A percentile compares a stretch with the other conserved stretches of the same genome.
phyloP scores from a whole-genome alignment of 352 stramenopile species.

The Globisporangium lucens region DNA sequence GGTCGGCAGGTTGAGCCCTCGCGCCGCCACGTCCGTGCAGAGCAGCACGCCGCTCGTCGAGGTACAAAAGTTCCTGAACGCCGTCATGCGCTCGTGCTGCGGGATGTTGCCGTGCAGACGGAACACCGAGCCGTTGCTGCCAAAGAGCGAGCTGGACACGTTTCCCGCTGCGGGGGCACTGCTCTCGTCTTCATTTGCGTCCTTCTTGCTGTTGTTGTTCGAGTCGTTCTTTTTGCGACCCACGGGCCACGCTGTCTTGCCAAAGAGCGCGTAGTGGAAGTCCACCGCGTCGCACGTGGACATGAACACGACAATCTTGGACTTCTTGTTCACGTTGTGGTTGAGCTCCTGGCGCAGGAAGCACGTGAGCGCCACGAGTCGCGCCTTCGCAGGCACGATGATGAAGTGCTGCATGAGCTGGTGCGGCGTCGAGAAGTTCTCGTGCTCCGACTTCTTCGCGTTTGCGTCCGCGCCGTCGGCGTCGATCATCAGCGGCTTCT shows the following conservation, averaged over 20 bases:
- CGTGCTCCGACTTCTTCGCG: constrained; percentile 21
- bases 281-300: constrained; percentile 97
- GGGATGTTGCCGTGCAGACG: constrained; percentile 95
- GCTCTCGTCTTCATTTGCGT: constrained; percentile 89
- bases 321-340: constrained; percentile 35
- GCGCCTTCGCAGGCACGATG: constrained; percentile 92
- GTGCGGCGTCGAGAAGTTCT: constrained; percentile 87
- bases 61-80: constrained; percentile 93
- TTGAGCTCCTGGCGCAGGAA: constrained; percentile 87
- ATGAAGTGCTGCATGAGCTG: constrained; percentile 97
- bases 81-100: constrained; percentile 96
- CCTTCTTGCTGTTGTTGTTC: constrained; percentile 10
- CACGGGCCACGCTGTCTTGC: constrained; percentile 74
- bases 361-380: constrained; percentile 89
- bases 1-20: constrained; percentile 97
- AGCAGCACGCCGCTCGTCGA: constrained; percentile 92
- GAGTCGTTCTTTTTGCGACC: constrained; percentile 19
- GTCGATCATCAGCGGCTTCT: constrained; percentile 70
- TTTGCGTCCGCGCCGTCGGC: constrained; percentile 41
- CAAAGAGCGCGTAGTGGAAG: constrained; percentile 93
- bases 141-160: constrained; percentile 55
- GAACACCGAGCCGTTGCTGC: constrained; percentile 56
- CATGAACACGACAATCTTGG: constrained; percentile 95
- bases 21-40: constrained; percentile 97
- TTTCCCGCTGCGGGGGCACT: constrained; percentile 28